Evolutionary conservation across 2,329 filamentous ascomycete species (phyloP).

Genomic region (Botrytis cinerea): DNA sequence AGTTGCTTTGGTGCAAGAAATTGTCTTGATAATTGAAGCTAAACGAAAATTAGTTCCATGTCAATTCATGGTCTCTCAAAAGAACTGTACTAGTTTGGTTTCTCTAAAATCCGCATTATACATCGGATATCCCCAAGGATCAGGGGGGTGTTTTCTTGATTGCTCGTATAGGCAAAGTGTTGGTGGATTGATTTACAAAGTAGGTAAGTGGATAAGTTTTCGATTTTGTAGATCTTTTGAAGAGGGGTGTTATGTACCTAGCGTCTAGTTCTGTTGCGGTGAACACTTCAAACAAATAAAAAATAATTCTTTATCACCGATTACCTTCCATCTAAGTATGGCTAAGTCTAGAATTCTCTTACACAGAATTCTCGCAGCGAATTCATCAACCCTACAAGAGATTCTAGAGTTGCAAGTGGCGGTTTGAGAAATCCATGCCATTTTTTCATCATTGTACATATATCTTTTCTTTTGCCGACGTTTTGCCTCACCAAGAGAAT

Average conservation of each 20-base stretch:
- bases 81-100: not conserved
- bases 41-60: not conserved
- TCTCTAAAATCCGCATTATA: slow-evolving; percentile 1
- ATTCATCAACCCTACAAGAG: not conserved
- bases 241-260: not conserved
- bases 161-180: slow-evolving; percentile 4
- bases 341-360: not conserved
- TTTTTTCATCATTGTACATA: not conserved
- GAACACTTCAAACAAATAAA: slow-evolving; percentile 6
- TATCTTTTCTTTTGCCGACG: not conserved
- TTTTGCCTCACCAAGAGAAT: not conserved
- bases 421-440: not conserved
- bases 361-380: not conserved
- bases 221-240: slow-evolving; percentile 7
- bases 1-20: slow-evolving; percentile 1
- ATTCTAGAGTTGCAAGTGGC: not conserved
- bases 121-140: not conserved
- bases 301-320: not conserved
- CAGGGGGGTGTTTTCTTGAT: not conserved
- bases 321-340: not conserved
- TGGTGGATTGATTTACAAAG: not conserved
- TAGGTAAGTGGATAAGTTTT: not conserved
- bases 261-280: slow-evolving; percentile 13
- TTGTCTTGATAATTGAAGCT: not conserved
- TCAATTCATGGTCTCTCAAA: not conserved